Base-by-base conservation (phyloP, 306 rosid species). In the Ceratonia siliqua region DNA sequence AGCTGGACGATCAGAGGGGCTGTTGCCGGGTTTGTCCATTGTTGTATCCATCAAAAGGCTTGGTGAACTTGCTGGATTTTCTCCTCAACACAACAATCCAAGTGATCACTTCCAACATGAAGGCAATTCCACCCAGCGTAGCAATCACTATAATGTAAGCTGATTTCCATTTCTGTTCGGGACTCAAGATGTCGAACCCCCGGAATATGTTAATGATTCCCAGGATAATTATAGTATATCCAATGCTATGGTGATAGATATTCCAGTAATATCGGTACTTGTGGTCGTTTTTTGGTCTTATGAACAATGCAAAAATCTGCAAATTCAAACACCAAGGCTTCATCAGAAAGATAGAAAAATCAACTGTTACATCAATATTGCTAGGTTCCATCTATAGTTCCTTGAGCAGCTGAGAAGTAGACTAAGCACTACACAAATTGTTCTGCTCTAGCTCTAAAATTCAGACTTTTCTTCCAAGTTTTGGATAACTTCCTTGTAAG, bases 251-350 rank as follows among this genome's bases (percentile, higher is more conserved):
- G 84, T 94, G 98, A 71, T 91, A 91, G 72, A 90, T 76, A 74
- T 94, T 94, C 98, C 98, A 91, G 79, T 64, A 80, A 8, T 83
- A 24, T 14, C 98, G 39, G 27, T 64, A 88, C 18, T 94, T 94
- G 78, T 94, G 92, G 22, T 87, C 94, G 80, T 91, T 91, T 12
- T 79, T 68, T 10, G 98, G 97, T 72, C 97, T 81, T 8, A 91
- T 27, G 78, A 94, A 85, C 83, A 94, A 30, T 3, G 98, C 98
- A 0, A 90, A 91, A 12, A 94, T 67, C 98, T 94, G 77, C 18
- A 39, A 49, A 54, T 56, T 33, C 32, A 76, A 13, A 65, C n/a
- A 54, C 7, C 24, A 9, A 68, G 8, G 59, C n/a, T 67, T 58
- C 43, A 54, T 74, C 54, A 82, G 70, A 48, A 7, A 41, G 49